phyloP scores from a whole-genome alignment of 495 filamentous ascomycete species.

The Daldinia loculata region DNA sequence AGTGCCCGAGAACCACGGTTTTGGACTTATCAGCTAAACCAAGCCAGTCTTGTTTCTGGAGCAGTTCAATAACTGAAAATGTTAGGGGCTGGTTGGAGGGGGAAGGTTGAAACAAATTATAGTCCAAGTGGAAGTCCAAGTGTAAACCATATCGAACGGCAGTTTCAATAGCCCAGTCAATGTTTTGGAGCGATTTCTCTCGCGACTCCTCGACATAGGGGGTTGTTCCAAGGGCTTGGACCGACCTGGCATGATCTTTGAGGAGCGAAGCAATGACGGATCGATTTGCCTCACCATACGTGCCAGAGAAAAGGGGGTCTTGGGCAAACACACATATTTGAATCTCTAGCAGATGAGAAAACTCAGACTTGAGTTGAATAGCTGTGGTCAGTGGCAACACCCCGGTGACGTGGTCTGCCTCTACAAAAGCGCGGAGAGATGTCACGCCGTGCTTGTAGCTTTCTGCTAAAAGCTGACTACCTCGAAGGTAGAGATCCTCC shows the following conservation, averaged over 20 bases:
- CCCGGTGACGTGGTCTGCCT: conserved; percentile 71
- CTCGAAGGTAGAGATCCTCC: conserved; percentile 68
- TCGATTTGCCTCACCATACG: conserved; percentile 52
- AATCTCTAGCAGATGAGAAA: conserved; percentile 60
- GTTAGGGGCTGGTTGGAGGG: conserved; percentile 56
- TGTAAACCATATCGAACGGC: not conserved
- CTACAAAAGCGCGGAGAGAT: conserved; percentile 76
- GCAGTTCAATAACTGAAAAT: conserved; percentile 60
- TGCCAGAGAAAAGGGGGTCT: conserved; percentile 69
- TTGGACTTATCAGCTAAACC: conserved; percentile 46
- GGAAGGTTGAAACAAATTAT: conserved; percentile 61
- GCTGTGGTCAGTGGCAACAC: conserved; percentile 67
- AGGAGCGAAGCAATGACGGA: conserved; percentile 33
- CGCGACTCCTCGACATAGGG: conserved; percentile 72
- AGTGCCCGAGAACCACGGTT: conserved; percentile 70
- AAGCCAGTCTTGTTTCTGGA: conserved; percentile 61
- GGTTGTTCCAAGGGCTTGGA: conserved; percentile 73
- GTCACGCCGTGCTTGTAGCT: conserved; percentile 74
- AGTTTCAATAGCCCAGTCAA: conserved; percentile 65
- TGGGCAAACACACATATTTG: conserved; percentile 82
- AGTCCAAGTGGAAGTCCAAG: conserved; percentile 39
- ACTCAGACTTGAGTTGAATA: conserved; percentile 50
- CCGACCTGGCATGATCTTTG: conserved; percentile 51
- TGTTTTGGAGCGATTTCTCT: conserved; percentile 62
- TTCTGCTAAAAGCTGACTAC: conserved; percentile 71